phyloP scores from a whole-genome alignment of 768 basidiomycete genomes.

The Solioccasus polychromus region DNA sequence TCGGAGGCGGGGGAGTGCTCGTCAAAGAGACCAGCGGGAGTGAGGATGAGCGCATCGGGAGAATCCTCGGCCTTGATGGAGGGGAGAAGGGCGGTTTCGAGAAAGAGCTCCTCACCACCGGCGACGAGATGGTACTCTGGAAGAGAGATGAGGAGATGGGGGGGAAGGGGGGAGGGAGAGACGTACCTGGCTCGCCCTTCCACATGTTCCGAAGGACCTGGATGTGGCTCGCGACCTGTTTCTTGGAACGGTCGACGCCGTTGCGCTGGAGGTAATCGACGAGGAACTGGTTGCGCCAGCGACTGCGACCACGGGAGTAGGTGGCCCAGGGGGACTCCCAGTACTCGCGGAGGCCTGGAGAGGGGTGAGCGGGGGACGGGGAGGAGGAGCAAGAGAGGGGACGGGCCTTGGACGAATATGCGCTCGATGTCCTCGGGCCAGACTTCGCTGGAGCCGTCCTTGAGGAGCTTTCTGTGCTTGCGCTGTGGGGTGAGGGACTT shows the following conservation, averaged over 20 bases:
- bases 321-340: conserved; percentile 81
- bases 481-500: conserved; percentile 61
- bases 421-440: conserved; percentile 81
- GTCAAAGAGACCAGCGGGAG: conserved; percentile 35
- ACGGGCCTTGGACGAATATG: conserved; percentile 70
- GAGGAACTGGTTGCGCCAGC: conserved; percentile 84
- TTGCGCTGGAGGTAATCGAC: conserved; percentile 73
- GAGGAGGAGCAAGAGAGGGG: neutral
- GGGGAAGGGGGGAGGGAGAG: neutral
- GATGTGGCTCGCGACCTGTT: conserved; percentile 88
- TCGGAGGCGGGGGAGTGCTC: conserved; percentile 33
- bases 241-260: conserved; percentile 74
- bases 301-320: conserved; percentile 72
- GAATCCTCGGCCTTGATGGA: conserved; percentile 57
- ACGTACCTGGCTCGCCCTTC: conserved; percentile 74
- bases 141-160: conserved; percentile 7
- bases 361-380: conserved; percentile 3
- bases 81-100: conserved; percentile 45
- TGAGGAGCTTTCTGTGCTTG: conserved; percentile 82
- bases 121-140: conserved; percentile 77
- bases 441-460: conserved; percentile 74
- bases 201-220: conserved; percentile 86
- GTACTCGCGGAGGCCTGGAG: conserved; percentile 67
- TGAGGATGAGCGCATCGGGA: conserved; percentile 39
- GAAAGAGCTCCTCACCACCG: conserved; percentile 71